Conservation (phyloP, 2,329 filamentous ascomycete genomes). For the Ceratocystis papillata region DNA sequence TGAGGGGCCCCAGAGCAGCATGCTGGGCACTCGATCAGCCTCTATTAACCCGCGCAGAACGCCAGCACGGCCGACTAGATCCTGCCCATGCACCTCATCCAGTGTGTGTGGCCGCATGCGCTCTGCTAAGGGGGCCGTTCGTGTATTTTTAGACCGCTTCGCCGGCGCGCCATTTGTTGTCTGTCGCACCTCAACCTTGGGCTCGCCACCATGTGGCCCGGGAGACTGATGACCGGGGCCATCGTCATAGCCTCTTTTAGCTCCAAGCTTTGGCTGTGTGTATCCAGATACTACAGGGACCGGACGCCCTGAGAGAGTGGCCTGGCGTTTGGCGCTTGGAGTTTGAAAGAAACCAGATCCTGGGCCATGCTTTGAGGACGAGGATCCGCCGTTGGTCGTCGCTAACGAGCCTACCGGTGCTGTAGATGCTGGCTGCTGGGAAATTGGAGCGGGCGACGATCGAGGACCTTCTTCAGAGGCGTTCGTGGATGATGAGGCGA, state of each 20-base stretch:
- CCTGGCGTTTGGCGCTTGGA: conserved; percentile 46
- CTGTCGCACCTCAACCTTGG: background rate
- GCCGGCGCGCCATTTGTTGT: conserved; percentile 17
- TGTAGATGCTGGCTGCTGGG: conserved; percentile 24
- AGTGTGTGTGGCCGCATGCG: conserved; percentile 79
- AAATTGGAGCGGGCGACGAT: conserved; percentile 18
- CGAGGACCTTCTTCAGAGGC: background rate
- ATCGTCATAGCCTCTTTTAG: conserved; percentile 45
- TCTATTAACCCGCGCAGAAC: conserved; percentile 80
- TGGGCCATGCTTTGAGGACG: conserved; percentile 31
- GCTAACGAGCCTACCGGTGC: background rate
- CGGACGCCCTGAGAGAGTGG: conserved; percentile 28
- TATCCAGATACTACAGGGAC: background rate
- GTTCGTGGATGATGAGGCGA: conserved; percentile 37
- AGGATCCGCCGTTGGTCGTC: background rate
- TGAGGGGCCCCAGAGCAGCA: conserved; percentile 83
- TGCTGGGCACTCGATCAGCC: conserved; percentile 73
- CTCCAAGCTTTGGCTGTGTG: conserved; percentile 6
- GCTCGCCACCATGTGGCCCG: background rate
- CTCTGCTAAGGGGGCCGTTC: conserved; percentile 76
- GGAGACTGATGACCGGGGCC: conserved; percentile 35
- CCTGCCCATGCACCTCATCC: conserved; percentile 82
- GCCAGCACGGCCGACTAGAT: conserved; percentile 75
- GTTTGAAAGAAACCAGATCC: conserved; percentile 53
- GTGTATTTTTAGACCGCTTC: conserved; percentile 59